These are phyloP conservation scores for Globisporangium polare DNA, from an alignment of 352 stramenopile species.

Conservation along the genomic window DNA sequence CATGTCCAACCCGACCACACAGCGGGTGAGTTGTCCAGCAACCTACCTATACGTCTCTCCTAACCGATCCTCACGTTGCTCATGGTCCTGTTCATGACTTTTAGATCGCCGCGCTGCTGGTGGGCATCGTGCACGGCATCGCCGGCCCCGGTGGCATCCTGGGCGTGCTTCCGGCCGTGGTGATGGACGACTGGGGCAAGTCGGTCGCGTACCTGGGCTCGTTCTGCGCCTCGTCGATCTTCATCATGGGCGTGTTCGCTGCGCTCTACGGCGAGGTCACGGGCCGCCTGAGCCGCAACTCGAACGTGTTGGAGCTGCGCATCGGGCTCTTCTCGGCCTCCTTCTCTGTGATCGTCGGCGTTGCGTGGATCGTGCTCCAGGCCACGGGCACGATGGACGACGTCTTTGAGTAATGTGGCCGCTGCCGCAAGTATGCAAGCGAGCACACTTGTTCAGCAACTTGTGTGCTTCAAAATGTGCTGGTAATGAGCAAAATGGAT, in stretches of 20 bases:
- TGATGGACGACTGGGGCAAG: constrained; percentile 63
- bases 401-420: constrained; percentile 50
- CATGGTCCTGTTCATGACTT: constrained; percentile 7
- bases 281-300: constrained; percentile 47
- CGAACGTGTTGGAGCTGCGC: constrained; percentile 51
- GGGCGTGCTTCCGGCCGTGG: constrained; percentile 82
- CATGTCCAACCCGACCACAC: constrained; percentile 50
- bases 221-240: constrained; percentile 87
- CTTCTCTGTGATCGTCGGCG: constrained; percentile 70
- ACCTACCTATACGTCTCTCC: neutral
- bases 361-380: constrained; percentile 75
- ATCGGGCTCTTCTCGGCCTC: constrained; percentile 69
- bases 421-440: neutral
- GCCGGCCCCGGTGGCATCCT: constrained; percentile 57
- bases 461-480: neutral
- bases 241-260: constrained; percentile 91
- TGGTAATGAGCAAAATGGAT: neutral
- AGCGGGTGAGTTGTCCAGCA: constrained; percentile 39
- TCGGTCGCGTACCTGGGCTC: constrained; percentile 79
- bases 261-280: constrained; percentile 78
- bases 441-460: neutral
- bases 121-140: constrained; percentile 85
- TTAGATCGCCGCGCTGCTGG: constrained; percentile 69
- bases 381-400: constrained; percentile 62
- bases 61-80: neutral